A percentile compares a stretch with the other conserved stretches of the same genome.
phyloP scores from a whole-genome alignment of 1,139 yeast species.

The Blastobotrys ciferrii region DNA sequence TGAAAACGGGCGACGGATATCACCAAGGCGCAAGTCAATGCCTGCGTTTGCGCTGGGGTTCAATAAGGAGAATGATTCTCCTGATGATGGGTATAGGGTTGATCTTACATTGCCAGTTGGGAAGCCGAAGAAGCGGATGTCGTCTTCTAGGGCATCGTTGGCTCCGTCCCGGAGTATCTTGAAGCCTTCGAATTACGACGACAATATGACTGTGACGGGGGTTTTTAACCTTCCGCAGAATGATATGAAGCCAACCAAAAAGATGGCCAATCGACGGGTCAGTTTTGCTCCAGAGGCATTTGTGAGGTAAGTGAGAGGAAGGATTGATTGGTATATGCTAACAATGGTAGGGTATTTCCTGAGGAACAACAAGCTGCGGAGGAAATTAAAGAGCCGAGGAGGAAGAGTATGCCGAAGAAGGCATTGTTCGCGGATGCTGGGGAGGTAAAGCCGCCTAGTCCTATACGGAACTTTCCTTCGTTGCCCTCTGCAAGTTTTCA shows the following conservation, averaged over 20 bases:
- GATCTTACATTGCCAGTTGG: slow-evolving; percentile 18
- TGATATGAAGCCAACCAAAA: slow-evolving; percentile 9
- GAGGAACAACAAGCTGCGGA: slow-evolving; percentile 8
- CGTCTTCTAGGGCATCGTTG: slow-evolving; percentile 15
- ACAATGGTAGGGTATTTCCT: slow-evolving; percentile 5
- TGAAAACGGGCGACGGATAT: slow-evolving; percentile 2
- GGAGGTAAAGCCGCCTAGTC: slow-evolving; percentile 1
- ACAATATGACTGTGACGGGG: slow-evolving; percentile 19
- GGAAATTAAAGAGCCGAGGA: slow-evolving; percentile 1
- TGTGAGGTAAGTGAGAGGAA: slow-evolving; percentile 13
- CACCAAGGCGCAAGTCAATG: slow-evolving; percentile 19
- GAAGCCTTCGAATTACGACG: slow-evolving; percentile 18
- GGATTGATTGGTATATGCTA: background rate
- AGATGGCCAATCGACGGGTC: slow-evolving; percentile 15
- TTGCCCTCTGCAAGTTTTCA: background rate
- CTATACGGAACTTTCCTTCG: background rate
- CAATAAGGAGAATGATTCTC: slow-evolving; percentile 15
- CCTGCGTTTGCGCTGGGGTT: slow-evolving; percentile 16
- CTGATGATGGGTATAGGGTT: slow-evolving; percentile 10
- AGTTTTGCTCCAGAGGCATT: slow-evolving; percentile 19
- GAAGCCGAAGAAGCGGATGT: background rate
- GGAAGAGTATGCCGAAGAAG: slow-evolving; percentile 7
- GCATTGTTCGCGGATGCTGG: slow-evolving; percentile 2
- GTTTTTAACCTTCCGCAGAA: slow-evolving; percentile 11
- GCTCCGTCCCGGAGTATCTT: slow-evolving; percentile 20